A percentile compares a stretch with the other conserved stretches of the same genome.
Conservation (phyloP, 345 rosid species). For the Dimocarpus longan region DNA sequence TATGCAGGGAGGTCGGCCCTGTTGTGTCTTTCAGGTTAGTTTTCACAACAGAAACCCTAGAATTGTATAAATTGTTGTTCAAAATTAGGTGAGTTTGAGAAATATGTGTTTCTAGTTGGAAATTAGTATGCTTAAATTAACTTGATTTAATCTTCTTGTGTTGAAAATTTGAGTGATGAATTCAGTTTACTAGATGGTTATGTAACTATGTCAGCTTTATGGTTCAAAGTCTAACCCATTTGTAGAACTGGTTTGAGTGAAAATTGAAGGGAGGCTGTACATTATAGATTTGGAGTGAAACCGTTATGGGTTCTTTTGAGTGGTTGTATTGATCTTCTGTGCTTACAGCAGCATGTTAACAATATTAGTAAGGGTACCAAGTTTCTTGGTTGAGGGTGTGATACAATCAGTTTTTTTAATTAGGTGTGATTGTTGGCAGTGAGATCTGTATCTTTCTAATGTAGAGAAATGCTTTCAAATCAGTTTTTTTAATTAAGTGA, state of each 20-base stretch:
- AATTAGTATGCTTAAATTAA: neutral
- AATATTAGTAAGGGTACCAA: neutral
- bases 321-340: neutral
- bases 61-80: neutral
- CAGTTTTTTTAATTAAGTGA: neutral
- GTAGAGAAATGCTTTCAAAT: neutral
- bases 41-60: neutral
- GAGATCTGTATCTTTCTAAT: neutral
- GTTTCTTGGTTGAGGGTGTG: neutral
- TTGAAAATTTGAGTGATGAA: neutral
- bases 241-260: neutral
- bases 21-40: constrained; percentile 96
- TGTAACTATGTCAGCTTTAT: too few relatives aligned
- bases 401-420: too few relatives aligned
- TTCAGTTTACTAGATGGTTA: too few relatives aligned
- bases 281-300: neutral
- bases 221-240: too few relatives aligned
- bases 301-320: neutral
- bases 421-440: neutral
- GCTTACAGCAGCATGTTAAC: neutral
- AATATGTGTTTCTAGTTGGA: neutral
- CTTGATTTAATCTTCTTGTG: neutral
- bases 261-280: neutral
- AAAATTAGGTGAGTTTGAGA: neutral
- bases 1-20: constrained; percentile 97